Percentiles rank a stretch among this genome's conserved stretches.
phyloP scores from a whole-genome alignment of 805 yeast genomes.

The Wickerhamomyces bisporus region DNA sequence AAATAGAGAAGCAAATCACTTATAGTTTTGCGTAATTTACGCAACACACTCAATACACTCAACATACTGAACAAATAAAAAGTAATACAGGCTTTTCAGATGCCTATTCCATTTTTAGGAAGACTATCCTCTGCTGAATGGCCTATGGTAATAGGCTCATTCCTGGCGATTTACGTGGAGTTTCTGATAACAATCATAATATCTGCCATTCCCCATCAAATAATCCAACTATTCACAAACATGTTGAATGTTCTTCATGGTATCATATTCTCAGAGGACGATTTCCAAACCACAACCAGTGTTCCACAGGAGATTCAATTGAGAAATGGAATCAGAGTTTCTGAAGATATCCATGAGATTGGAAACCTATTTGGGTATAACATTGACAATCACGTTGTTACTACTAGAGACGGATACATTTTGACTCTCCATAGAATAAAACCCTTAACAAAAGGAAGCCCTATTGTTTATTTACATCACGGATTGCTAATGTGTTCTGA shows the following conservation, averaged over 20 bases:
- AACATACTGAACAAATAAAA: too few species aligned
- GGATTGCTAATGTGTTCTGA: slow-evolving; percentile 90
- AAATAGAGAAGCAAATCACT: too few species aligned
- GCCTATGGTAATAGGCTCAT: slow-evolving; percentile 39
- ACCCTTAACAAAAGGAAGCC: slow-evolving; percentile 28
- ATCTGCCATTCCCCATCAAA: slow-evolving; percentile 37
- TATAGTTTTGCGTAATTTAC: too few species aligned
- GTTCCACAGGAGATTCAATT: slow-evolving; percentile 9
- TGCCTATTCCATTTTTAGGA: slow-evolving; percentile 36
- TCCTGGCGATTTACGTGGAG: slow-evolving; percentile 46
- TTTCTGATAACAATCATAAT: slow-evolving; percentile 41
- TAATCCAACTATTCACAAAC: slow-evolving; percentile 33
- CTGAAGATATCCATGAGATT: slow-evolving; percentile 57
- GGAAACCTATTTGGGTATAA: slow-evolving; percentile 63
- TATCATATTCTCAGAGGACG: slow-evolving; percentile 17
- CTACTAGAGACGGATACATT: slow-evolving; percentile 72
- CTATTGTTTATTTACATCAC: slow-evolving; percentile 81
- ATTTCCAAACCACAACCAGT: slow-evolving; percentile 2
- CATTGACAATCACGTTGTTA: slow-evolving; percentile 71
- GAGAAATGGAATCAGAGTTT: slow-evolving; percentile 36
- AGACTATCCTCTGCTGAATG: slow-evolving; percentile 45
- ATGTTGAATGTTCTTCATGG: slow-evolving; percentile 18
- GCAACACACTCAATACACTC: too few species aligned
- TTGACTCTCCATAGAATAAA: slow-evolving; percentile 70
- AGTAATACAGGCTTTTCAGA: not conserved